Percentiles rank a stretch among this genome's conserved stretches.
phyloP scores from a whole-genome alignment of 495 filamentous ascomycete genomes.

The Penicillium manginii region DNA sequence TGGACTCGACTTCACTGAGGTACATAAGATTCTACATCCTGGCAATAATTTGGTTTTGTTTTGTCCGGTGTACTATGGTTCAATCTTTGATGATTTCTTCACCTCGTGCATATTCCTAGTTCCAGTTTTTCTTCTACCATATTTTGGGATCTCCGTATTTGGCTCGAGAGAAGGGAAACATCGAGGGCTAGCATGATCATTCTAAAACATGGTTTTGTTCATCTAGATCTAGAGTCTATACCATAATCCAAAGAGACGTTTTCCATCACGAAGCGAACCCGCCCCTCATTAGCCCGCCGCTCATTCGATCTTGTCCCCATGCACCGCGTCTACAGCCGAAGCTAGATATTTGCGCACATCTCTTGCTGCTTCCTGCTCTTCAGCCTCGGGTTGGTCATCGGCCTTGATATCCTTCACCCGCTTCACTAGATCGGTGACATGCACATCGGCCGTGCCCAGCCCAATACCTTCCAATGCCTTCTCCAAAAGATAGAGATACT shows the following conservation, averaged over 20 bases:
- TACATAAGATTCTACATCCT: slow-evolving; percentile 1
- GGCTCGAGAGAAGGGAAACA: neutral
- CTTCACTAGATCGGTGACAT: slow-evolving; percentile 64
- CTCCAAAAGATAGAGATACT: slow-evolving; percentile 88
- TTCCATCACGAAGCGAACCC: neutral
- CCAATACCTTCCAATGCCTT: slow-evolving; percentile 74
- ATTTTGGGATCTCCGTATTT: neutral
- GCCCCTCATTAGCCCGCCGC: slow-evolving; percentile 11
- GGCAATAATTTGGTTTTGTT: slow-evolving; percentile 14
- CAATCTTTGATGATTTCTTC: slow-evolving; percentile 1
- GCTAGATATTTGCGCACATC: slow-evolving; percentile 39
- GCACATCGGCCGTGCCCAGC: slow-evolving; percentile 78
- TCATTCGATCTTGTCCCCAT: slow-evolving; percentile 32
- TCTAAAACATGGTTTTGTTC: neutral
- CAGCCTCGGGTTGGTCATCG: slow-evolving; percentile 29
- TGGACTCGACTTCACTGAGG: neutral
- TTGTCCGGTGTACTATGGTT: slow-evolving; percentile 9
- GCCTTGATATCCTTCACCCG: slow-evolving; percentile 49
- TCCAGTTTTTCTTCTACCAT: neutral
- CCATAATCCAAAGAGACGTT: neutral
- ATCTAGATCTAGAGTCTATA: neutral
- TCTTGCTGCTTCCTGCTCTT: slow-evolving; percentile 43
- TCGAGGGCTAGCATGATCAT: neutral
- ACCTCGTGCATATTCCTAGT: neutral
- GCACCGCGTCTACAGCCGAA: slow-evolving; percentile 27